These are phyloP conservation scores for Diophrys appendiculata DNA, from an alignment of 73 alveolate species.

Conservation along the genomic window DNA sequence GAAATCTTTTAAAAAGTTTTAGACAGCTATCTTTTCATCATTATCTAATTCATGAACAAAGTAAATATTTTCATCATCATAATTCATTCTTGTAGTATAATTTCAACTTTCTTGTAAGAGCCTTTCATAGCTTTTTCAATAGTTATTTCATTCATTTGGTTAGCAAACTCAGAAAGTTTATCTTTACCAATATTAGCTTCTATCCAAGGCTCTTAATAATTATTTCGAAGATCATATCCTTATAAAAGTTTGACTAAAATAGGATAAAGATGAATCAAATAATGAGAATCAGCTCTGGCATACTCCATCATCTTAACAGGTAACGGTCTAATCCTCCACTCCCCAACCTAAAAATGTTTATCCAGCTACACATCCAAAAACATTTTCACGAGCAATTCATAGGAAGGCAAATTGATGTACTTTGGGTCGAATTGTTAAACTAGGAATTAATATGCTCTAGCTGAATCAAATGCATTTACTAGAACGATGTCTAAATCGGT, in stretches of 20 bases:
- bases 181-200: too few species aligned
- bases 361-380: constrained; percentile 70
- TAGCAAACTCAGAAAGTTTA: neutral
- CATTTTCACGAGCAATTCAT: constrained; percentile 60
- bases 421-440: constrained; percentile 20
- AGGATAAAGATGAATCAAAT: constrained; percentile 39
- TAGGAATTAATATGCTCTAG: constrained; percentile 72
- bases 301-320: constrained; percentile 91
- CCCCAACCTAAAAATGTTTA: constrained; percentile 83
- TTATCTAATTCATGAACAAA: too few species aligned
- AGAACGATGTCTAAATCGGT: constrained; percentile 80
- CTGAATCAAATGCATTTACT: constrained; percentile 90
- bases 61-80: too few species aligned
- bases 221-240: too few species aligned
- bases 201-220: too few species aligned
- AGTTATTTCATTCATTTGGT: neutral
- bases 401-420: constrained; percentile 62
- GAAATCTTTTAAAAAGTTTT: too few species aligned
- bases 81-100: too few species aligned
- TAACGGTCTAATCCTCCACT: constrained; percentile 95
- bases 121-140: neutral
- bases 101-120: neutral
- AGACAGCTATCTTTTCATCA: too few species aligned
- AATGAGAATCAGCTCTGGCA: constrained; percentile 89
- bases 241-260: neutral